phyloP scores from a whole-genome alignment of 495 filamentous ascomycete genomes.

The Talaromyces proteolyticus region DNA sequence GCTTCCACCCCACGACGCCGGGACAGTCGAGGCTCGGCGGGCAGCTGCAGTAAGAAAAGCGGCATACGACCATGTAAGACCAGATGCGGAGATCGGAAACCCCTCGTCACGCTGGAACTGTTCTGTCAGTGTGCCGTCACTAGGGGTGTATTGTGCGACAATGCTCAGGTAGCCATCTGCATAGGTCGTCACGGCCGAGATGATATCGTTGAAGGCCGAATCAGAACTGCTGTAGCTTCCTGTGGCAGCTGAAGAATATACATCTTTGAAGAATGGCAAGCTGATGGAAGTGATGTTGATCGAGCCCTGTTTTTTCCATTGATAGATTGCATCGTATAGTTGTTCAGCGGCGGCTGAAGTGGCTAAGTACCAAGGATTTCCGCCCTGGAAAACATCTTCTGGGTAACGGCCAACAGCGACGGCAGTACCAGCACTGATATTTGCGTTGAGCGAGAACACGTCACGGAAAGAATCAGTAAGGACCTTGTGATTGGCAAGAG shows the following conservation, averaged over 20 bases:
- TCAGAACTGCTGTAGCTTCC: conserved; percentile 46
- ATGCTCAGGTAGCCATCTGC: conserved; percentile 52
- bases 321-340: conserved; percentile 54
- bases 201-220: conserved; percentile 37
- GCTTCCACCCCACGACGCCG: conserved; percentile 16
- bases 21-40: conserved; percentile 11
- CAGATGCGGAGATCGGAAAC: conserved; percentile 39
- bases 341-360: conserved; percentile 56
- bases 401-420: conserved; percentile 58
- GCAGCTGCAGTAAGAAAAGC: conserved; percentile 37
- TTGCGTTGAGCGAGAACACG: conserved; percentile 31
- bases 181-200: conserved; percentile 45
- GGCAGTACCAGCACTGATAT: conserved; percentile 23
- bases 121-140: conserved; percentile 47
- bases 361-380: conserved; percentile 56
- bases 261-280: conserved; percentile 52
- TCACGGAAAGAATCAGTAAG: conserved; percentile 43
- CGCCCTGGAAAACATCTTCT: conserved; percentile 59
- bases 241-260: conserved; percentile 37
- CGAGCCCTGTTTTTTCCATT: conserved; percentile 48
- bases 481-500: conserved; percentile 44
- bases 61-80: conserved; percentile 44
- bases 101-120: conserved; percentile 49
- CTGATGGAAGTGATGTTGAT: conserved; percentile 47
- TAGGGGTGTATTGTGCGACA: conserved; percentile 35